Evolutionary conservation across 192 early-diverging fungal genomes (phyloP).

Genomic region (Backusella morwellensis): DNA sequence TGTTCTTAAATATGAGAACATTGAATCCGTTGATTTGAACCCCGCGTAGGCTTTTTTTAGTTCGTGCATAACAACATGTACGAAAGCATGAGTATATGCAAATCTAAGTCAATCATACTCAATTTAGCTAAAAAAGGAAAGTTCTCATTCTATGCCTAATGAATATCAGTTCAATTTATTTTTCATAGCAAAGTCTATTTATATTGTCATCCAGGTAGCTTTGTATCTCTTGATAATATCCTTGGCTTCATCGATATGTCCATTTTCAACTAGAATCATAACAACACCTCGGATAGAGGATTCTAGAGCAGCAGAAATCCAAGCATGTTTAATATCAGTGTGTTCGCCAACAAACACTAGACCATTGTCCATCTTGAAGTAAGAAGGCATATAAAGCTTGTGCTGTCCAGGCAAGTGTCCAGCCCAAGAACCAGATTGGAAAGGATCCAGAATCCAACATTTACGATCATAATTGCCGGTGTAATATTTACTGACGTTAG

Average conservation of each 20-base stretch:
- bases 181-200: too few species aligned
- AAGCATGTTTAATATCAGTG: conserved; percentile 28
- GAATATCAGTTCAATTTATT: too few species aligned
- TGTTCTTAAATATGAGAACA: too few species aligned
- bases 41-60: too few species aligned
- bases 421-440: conserved; percentile 25
- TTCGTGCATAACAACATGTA: too few species aligned
- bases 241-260: conserved; percentile 26
- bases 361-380: conserved; percentile 11
- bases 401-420: conserved; percentile 5
- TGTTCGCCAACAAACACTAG: conserved; percentile 36
- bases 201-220: conserved; percentile 22
- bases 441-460: conserved; percentile 28
- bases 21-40: too few species aligned
- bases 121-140: too few species aligned
- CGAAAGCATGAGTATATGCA: too few species aligned
- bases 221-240: conserved; percentile 8
- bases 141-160: too few species aligned
- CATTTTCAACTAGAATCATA: conserved; percentile 21
- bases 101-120: too few species aligned
- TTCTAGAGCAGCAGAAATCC: conserved; percentile 27
- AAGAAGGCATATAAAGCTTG: conserved; percentile 1
- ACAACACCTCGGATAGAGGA: conserved; percentile 27
- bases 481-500: conserved; percentile 15
- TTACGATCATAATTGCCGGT: conserved; percentile 17